phyloP scores from a whole-genome alignment of 176 grass and related monocot species.

The Aegilops bicornis region DNA sequence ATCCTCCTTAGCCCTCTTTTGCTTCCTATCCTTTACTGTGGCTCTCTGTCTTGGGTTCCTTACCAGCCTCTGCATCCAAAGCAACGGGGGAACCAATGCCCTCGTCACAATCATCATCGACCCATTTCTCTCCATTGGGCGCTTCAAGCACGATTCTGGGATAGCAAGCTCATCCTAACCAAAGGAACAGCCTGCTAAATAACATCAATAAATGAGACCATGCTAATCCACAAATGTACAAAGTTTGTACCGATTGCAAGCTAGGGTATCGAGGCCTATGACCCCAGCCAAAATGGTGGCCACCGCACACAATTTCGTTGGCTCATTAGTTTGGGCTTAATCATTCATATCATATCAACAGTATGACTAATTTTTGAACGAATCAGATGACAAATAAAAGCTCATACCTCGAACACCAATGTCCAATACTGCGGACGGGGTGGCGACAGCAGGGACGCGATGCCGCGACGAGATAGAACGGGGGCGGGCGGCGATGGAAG shows the following conservation, averaged over 20 bases:
- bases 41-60: constrained; percentile 26
- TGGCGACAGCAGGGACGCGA: neutral
- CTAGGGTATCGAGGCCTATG: neutral
- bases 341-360: neutral
- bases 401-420: neutral
- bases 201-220: neutral
- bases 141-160: constrained; percentile 56
- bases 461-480: too few relatives aligned
- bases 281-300: too few relatives aligned
- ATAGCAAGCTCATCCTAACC: constrained; percentile 69
- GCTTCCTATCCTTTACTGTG: constrained; percentile 36
- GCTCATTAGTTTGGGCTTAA: neutral
- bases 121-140: neutral
- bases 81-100: neutral
- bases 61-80: constrained; percentile 10
- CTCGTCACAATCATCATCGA: constrained; percentile 11
- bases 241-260: neutral
- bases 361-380: neutral
- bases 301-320: neutral
- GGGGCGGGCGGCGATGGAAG: too few relatives aligned
- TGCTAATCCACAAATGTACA: neutral
- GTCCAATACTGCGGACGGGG: neutral
- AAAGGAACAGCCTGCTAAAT: neutral
- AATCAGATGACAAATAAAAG: neutral
- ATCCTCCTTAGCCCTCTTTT: constrained; percentile 42